A percentile compares a stretch with the other conserved stretches of the same genome.
Evolutionary conservation across 2,329 filamentous ascomycete species (phyloP).

Genomic region (Trichoderma simmonsii): DNA sequence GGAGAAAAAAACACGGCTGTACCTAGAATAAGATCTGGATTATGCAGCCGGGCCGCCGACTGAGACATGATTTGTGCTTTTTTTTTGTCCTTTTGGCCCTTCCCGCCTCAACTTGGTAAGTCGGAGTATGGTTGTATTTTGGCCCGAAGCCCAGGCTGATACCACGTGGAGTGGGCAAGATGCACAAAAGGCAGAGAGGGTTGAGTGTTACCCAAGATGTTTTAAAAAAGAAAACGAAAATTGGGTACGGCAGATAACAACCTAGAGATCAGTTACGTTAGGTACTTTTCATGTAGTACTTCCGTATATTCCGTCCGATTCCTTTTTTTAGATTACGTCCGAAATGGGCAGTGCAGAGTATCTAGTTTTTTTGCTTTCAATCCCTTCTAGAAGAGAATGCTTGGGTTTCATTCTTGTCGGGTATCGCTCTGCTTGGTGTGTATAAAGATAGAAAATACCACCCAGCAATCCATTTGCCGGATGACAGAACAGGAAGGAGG

Average conservation of each 20-base stretch:
- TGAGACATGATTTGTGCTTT: background rate
- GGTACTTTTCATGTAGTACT: background rate
- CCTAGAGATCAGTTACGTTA: too few species aligned
- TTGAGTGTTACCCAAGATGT: background rate
- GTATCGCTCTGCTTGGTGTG: background rate
- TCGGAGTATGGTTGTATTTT: conserved; percentile 2
- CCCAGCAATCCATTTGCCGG: background rate
- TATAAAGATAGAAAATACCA: conserved; percentile 1
- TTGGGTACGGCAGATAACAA: background rate
- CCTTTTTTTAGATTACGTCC: background rate
- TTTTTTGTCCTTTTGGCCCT: background rate
- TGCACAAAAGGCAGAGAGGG: background rate
- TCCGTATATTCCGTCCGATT: background rate
- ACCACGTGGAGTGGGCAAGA: background rate
- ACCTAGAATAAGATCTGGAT: background rate
- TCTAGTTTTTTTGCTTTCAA: background rate
- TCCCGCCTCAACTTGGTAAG: conserved; percentile 10
- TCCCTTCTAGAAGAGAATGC: background rate
- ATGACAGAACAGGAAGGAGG: background rate
- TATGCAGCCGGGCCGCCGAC: background rate
- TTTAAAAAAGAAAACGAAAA: background rate
- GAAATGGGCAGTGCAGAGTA: background rate
- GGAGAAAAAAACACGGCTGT: background rate
- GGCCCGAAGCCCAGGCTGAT: background rate
- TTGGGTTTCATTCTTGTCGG: background rate